Base-by-base conservation (phyloP, 495 filamentous ascomycete genomes). In the Penicillium pancosmium region DNA sequence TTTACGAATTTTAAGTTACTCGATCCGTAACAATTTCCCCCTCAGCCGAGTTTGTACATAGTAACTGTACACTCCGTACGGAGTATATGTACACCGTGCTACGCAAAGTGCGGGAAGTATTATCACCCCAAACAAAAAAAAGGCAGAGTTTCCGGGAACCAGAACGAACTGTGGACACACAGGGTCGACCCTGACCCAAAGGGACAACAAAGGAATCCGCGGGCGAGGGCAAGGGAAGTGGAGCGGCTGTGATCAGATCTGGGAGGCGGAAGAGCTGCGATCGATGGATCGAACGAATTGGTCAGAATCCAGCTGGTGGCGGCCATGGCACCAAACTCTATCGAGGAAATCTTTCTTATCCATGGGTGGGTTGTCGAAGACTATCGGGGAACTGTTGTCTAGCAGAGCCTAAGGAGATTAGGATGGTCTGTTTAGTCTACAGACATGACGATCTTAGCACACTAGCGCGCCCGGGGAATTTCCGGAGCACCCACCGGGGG, bases 371-470 rank as follows among this genome's bases (percentile, higher is more conserved):
- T 25, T 7, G 21, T 48, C 46, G 46, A 48, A 31, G 27, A 31
- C 27, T 31, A 31, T 31, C 27, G 27, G 27, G 27, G 27, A 5
- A 27, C 5, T 9, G 21, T 25, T 48, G 21, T 27, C 46, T 13
- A 48, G 46, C 21, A 19, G 46, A 27, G 5, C 46, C 46, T 48
- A 31, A 10, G 46, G 46, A 48, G 19, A 48, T 48, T 48, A n/a
- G 46, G 46, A 48, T 48, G 15, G 46, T 27, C 46, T 48, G 5
- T 9, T 27, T 48, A 48, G 46, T 27, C 11, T n/a, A 27, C 18
- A 48, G 19, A 23, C 21, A 48, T 5, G 46, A 19, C 21, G 21
- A 48, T 48, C 23, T 48, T 48, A 27, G 46, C 46, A 19, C 19
- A 27, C 23, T 48, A 48, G 21, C 11, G 21, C 8, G 3, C 6